Evolutionary conservation across 2,329 filamentous ascomycete genomes (phyloP).

Genomic region (Cladophialophora immunda): DNA sequence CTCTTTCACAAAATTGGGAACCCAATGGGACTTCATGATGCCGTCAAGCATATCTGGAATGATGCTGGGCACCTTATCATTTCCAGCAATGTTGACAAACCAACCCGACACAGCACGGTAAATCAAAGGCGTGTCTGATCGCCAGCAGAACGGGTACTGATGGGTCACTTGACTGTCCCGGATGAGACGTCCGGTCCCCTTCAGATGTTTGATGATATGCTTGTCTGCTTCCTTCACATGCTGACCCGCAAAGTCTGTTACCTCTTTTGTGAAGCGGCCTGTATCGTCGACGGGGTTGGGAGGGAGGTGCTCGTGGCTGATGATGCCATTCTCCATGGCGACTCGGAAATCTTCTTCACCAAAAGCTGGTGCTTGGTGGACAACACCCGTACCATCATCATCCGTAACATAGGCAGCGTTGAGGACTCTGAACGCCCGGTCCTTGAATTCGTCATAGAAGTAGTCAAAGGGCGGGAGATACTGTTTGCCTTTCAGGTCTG

Average conservation of each 20-base stretch:
- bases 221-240: conserved; percentile 90
- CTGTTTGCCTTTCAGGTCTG: conserved; percentile 81
- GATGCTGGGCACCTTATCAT: conserved; percentile 53
- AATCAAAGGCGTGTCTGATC: conserved; percentile 87
- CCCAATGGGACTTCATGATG: conserved; percentile 85
- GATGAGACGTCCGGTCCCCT: conserved; percentile 75
- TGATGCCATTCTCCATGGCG: conserved; percentile 74
- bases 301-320: conserved; percentile 75
- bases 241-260: conserved; percentile 79
- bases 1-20: conserved; percentile 84
- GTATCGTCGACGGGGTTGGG: conserved; percentile 84
- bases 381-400: conserved; percentile 85
- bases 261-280: conserved; percentile 76
- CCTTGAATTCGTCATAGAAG: conserved; percentile 83
- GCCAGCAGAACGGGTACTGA: conserved; percentile 86
- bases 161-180: conserved; percentile 83
- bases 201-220: conserved; percentile 84
- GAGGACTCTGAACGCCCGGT: conserved; percentile 77
- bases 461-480: conserved; percentile 86
- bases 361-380: conserved; percentile 87
- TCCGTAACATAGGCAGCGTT: conserved; percentile 83
- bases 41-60: conserved; percentile 84
- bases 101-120: conserved; percentile 89
- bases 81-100: conserved; percentile 83
- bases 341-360: conserved; percentile 92